Evolutionary conservation across 495 filamentous ascomycete genomes (phyloP).

Genomic region (Penicillium canescens): DNA sequence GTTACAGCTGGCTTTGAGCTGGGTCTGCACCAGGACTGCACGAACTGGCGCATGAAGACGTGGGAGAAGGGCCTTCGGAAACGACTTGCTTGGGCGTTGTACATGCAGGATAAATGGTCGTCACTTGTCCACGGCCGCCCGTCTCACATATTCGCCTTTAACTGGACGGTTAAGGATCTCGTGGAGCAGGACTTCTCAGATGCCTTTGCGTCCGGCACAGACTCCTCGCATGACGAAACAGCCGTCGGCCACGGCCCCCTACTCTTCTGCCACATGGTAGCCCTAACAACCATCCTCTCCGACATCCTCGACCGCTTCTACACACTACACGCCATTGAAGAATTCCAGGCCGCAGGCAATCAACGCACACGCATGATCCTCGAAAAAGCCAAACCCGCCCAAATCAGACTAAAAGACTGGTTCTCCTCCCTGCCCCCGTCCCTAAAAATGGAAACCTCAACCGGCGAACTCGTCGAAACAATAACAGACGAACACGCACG

Average conservation of each 20-base stretch:
- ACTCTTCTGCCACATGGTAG: constrained; percentile 59
- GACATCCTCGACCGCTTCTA: constrained; percentile 63
- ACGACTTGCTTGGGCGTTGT: constrained; percentile 59
- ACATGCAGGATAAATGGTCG: constrained; percentile 63
- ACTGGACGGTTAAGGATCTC: constrained; percentile 58
- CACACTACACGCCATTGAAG: constrained; percentile 55
- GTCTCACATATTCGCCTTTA: constrained; percentile 53
- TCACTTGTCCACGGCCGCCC: constrained; percentile 57
- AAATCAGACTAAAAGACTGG: constrained; percentile 61
- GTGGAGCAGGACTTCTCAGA: constrained; percentile 53
- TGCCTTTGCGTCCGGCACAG: constrained; percentile 33
- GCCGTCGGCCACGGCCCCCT: constrained; percentile 46
- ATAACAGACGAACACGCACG: constrained; percentile 42
- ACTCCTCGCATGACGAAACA: constrained; percentile 36
- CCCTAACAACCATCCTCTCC: constrained; percentile 59
- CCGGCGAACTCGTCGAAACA: constrained; percentile 40
- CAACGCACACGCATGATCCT: constrained; percentile 56
- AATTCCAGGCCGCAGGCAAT: constrained; percentile 48
- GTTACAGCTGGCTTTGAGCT: constrained; percentile 57
- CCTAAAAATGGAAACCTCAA: constrained; percentile 54
- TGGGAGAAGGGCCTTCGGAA: constrained; percentile 58
- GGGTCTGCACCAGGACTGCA: constrained; percentile 58
- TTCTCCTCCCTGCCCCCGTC: constrained; percentile 52
- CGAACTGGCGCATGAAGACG: constrained; percentile 52
- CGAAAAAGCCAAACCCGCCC: constrained; percentile 61